These are phyloP conservation scores for Aspergillus pseudonomiae DNA, from an alignment of 2,329 filamentous ascomycete genomes.

Conservation along the genomic window DNA sequence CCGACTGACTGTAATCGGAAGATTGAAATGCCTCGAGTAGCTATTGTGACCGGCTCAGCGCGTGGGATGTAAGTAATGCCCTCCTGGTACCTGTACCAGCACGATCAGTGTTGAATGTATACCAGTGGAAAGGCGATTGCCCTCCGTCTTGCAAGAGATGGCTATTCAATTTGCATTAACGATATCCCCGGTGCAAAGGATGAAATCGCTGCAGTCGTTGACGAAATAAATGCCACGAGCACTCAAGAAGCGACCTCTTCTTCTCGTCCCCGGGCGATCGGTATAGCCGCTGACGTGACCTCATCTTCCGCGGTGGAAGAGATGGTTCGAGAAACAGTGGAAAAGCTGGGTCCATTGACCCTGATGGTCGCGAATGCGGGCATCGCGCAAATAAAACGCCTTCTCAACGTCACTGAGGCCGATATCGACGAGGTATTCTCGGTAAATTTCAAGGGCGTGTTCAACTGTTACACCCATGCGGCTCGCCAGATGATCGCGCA, in stretches of 20 bases:
- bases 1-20: neutral
- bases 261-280: conserved; percentile 43
- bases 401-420: conserved; percentile 60
- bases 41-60: conserved; percentile 45
- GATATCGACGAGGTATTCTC: conserved; percentile 64
- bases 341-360: conserved; percentile 54
- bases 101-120: neutral
- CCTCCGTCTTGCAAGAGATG: conserved; percentile 64
- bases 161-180: conserved; percentile 68
- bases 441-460: conserved; percentile 67
- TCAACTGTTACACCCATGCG: conserved; percentile 66
- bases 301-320: conserved; percentile 55
- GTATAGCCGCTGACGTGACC: conserved; percentile 65
- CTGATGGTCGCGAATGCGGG: conserved; percentile 65
- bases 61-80: conserved; percentile 41
- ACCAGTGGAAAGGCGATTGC: conserved; percentile 48
- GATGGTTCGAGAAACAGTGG: conserved; percentile 57
- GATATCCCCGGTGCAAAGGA: conserved; percentile 59
- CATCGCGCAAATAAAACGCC: conserved; percentile 59
- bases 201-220: conserved; percentile 53
- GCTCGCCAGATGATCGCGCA: conserved; percentile 68
- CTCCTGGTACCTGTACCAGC: no score
- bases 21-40: conserved; percentile 24
- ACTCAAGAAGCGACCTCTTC: neutral
- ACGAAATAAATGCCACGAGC: conserved; percentile 21